These are phyloP conservation scores for Kwoniella sp. DNA, from an alignment of 768 basidiomycete genomes.

Conservation along the genomic window DNA sequence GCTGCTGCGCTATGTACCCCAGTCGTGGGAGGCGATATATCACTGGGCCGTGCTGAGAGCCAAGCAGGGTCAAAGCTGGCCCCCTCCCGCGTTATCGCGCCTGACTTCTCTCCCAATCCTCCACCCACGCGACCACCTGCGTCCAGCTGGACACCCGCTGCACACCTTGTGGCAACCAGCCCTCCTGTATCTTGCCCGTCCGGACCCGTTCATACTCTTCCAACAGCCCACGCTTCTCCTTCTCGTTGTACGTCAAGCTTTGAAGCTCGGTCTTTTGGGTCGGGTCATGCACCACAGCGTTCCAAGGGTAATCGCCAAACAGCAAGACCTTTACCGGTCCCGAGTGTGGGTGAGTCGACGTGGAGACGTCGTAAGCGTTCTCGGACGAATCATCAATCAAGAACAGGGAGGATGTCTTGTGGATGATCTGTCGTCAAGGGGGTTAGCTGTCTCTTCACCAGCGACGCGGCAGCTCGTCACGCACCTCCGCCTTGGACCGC, in stretches of 20 bases:
- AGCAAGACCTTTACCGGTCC: conserved; percentile 62
- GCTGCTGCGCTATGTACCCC: no score
- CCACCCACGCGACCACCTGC: conserved; percentile 52
- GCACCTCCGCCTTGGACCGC: conserved; percentile 64
- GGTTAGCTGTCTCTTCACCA: background rate
- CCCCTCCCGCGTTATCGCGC: no score
- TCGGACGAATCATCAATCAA: conserved; percentile 78
- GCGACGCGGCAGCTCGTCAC: conserved; percentile 7
- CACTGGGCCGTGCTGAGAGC: no score
- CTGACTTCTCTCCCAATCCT: conserved; percentile 7
- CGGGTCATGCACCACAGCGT: conserved; percentile 54
- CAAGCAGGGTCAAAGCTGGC: no score
- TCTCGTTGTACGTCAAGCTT: conserved; percentile 39
- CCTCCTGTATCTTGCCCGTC: conserved; percentile 53
- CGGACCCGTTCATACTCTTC: conserved; percentile 59
- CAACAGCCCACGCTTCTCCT: conserved; percentile 26
- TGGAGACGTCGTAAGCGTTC: conserved; percentile 64
- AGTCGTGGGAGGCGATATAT: no score
- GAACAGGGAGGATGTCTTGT: conserved; percentile 60
- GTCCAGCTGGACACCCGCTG: conserved; percentile 64
- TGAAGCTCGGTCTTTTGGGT: conserved; percentile 21
- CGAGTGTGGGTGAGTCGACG: conserved; percentile 55
- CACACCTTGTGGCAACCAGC: conserved; percentile 55
- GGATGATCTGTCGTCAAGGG: conserved; percentile 58
- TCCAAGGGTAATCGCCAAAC: conserved; percentile 76